Base-by-base conservation (phyloP, 2,329 filamentous ascomycete genomes). In the Chaetomiaceae sp. region DNA sequence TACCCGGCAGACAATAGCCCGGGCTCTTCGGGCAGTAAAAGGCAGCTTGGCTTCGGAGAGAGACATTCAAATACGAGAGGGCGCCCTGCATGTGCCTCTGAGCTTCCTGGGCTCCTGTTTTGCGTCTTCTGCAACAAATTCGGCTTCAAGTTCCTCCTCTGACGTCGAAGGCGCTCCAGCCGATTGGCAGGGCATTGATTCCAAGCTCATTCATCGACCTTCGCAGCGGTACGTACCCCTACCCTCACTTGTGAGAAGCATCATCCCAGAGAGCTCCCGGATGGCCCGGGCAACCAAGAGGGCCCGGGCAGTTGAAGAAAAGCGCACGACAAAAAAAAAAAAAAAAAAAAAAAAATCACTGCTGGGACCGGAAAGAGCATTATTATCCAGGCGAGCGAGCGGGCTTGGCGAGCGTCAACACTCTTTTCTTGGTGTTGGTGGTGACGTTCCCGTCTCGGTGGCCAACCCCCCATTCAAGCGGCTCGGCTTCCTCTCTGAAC, bases 11-110 rank as follows among this genome's bases (percentile, higher is more conserved):
- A 27, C 38, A 23, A 51, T 31, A n/a, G 29, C 47, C 25, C 38
- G 52, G 48, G 57, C 53, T 51, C 36, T 44, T 59, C 57, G 52
- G 57, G 46, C 48, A 46, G 42, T 29, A 50, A 48, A 39, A n/a
- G n/a, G 33, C 40, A 55, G 47, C 52, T 53, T 45, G 47, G 56
- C 50, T 31, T 37, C n/a, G 27, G 12, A 47, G 39, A 38, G 40
- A 39, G 37, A 46, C 15, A 52, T 17, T 53, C 53, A 59, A 59
- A 59, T 59, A 59, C 53, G 55, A 51, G 55, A 55, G 46, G 25
- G n/a, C 36, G 4, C 47, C 51, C 39, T 19, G 47, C 19, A 22
- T 20, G 20, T 19, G 17, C 40, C 39, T 37, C 33, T 29, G 34
- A 17, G 20, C 23, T 22, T 39, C 29, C 23, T 48, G n/a, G 14